Percentiles rank a stretch among this genome's conserved stretches.
Evolutionary conservation across 2,329 filamentous ascomycete genomes (phyloP).

Genomic region (Cladophialophora psammophila): DNA sequence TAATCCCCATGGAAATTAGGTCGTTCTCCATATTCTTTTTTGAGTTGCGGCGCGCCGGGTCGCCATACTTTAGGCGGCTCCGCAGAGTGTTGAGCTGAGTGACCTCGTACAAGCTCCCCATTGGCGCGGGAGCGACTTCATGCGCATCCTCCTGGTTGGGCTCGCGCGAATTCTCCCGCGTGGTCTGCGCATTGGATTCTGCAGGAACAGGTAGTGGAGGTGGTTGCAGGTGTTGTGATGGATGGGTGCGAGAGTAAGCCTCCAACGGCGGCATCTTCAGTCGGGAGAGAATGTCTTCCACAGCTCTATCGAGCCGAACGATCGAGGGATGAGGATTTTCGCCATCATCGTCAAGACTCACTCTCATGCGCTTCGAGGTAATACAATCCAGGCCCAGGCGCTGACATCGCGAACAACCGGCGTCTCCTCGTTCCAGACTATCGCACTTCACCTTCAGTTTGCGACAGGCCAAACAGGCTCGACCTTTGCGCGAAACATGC

Average conservation of each 20-base stretch:
- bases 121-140: conserved; percentile 58
- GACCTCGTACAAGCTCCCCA: conserved; percentile 63
- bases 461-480: conserved; percentile 40
- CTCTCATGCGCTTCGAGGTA: conserved; percentile 38
- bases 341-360: conserved; percentile 39
- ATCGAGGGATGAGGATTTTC: conserved; percentile 37
- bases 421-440: conserved; percentile 38
- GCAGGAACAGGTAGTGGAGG: conserved; percentile 8
- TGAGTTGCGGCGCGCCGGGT: conserved; percentile 36
- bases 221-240: conserved; percentile 21
- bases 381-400: conserved; percentile 40
- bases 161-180: conserved; percentile 39
- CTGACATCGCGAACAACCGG: conserved; percentile 41
- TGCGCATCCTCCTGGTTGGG: conserved; percentile 42
- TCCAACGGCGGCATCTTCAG: conserved; percentile 39
- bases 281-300: conserved; percentile 38
- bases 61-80: conserved; percentile 35
- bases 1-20: conserved; percentile 35
- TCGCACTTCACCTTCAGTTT: conserved; percentile 42
- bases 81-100: conserved; percentile 53
- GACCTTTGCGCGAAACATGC: conserved; percentile 39
- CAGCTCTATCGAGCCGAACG: conserved; percentile 38
- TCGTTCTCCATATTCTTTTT: conserved; percentile 40
- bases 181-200: conserved; percentile 36
- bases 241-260: conserved; percentile 28